Evolutionary conservation across 73 alveolate species (phyloP), one percentile per base, ranked within the genome.

Genomic region (Blepharisma stoltei): DNA sequence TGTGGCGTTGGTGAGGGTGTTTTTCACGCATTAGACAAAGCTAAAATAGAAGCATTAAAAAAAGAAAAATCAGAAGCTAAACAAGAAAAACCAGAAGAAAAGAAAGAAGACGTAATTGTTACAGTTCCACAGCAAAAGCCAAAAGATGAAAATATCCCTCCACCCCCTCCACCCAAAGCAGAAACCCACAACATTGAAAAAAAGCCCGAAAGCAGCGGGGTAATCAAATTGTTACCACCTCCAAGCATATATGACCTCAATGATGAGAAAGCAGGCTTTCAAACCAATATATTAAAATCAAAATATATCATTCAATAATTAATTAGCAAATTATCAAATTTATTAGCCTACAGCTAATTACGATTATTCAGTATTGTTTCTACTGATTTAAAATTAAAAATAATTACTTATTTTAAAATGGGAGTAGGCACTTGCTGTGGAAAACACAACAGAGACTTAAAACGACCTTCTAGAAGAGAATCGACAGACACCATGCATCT

Each of bases 131-230:
- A 60, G 5, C 14, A 60, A 20, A 25, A 60, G 46, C 14, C 14
- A 60, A n/a, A n/a, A 9, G 49, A 60, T 14, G 73, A 60, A 60
- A 25, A 60, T 60, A 60, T 60, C 45, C 48, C 73, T 18, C 73
- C 73, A 18, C 73, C 73, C 45, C 73, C 73, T 18, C 73, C 73
- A 18, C 73, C 73, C 14, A n/a, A n/a, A 14, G 73, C 23, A 9
- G 45, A 9, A 60, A 11, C 73, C 41, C 41, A 32, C 41, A 32
- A 3, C 41, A 32, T 32, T 60, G 23, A 60, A 25, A 38, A 60
- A 20, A 60, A 60, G 23, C 38, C 1, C 73, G 23, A 60, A 25
- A 25, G 14, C 5, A n/a, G 18, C 5, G 73, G 38, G 14, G 4
- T 25, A 18, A 9, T 60, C 18, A n/a, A 25, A 14, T 4, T 60